Percentiles rank a stretch among this genome's conserved stretches.
phyloP scores from a whole-genome alignment of 306 rosid species.

The Sophora flavescens region DNA sequence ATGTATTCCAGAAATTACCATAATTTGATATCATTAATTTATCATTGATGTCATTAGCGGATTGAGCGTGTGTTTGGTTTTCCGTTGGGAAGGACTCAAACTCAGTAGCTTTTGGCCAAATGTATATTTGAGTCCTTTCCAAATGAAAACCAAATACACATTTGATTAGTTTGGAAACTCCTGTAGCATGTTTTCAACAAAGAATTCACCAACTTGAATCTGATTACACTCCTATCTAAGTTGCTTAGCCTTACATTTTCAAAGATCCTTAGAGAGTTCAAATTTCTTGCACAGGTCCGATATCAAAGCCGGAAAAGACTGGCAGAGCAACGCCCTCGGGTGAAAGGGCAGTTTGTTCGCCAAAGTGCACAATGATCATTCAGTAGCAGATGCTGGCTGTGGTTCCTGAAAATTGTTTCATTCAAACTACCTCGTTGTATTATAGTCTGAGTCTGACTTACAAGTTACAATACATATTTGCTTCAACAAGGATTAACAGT shows the following conservation, averaged over 20 bases:
- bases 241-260: background rate
- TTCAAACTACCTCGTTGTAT: constrained; percentile 30
- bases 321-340: constrained; percentile 82
- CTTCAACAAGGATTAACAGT: constrained; percentile 33
- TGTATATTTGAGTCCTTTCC: too few species aligned
- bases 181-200: background rate
- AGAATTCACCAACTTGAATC: background rate
- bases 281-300: constrained; percentile 61
- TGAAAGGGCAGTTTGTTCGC: constrained; percentile 85
- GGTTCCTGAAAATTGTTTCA: constrained; percentile 48
- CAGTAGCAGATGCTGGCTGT: constrained; percentile 46
- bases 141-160: background rate
- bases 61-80: too few species aligned
- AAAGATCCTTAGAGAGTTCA: constrained; percentile 23
- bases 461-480: constrained; percentile 2
- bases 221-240: constrained; percentile 22
- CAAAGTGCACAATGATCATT: constrained; percentile 52
- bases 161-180: constrained; percentile 21
- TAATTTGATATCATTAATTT: background rate
- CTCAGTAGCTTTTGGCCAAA: too few species aligned
- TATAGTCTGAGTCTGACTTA: constrained; percentile 20
- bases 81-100: too few species aligned
- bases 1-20: constrained; percentile 26
- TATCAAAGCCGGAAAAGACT: constrained; percentile 78
- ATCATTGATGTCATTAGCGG: constrained; percentile 21